Evolutionary conservation across 78 protist species (phyloP).

Genomic region (Polysphondylium violaceum): DNA sequence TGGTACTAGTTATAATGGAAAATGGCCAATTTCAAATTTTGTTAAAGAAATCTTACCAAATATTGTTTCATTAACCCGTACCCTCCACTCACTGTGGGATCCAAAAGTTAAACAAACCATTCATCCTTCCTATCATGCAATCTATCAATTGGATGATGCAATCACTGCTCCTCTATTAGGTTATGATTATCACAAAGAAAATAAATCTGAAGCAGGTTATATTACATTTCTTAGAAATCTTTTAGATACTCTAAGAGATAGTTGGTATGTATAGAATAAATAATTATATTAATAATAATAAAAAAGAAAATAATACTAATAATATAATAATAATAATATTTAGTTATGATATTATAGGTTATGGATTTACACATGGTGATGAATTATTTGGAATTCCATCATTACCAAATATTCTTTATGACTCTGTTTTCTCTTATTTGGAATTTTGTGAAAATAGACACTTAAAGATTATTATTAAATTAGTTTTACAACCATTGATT

Average conservation of each 20-base stretch:
- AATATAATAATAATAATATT: not conserved
- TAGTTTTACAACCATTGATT: not conserved
- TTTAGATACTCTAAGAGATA: slow-evolving; percentile 34
- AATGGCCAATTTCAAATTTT: slow-evolving; percentile 52
- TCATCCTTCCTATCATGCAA: not conserved
- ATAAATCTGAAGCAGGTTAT: slow-evolving; percentile 32
- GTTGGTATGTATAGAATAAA: too few species aligned
- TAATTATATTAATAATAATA: not conserved
- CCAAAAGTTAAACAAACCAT: slow-evolving; percentile 1
- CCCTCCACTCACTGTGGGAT: slow-evolving; percentile 54
- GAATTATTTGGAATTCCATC: slow-evolving; percentile 35
- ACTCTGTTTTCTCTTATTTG: slow-evolving; percentile 56
- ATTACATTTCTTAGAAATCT: slow-evolving; percentile 49
- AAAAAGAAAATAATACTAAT: too few species aligned
- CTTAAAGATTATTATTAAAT: slow-evolving; percentile 23
- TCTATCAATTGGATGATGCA: slow-evolving; percentile 36
- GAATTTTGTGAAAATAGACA: slow-evolving; percentile 69
- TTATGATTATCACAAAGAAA: slow-evolving; percentile 45
- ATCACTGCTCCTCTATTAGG: slow-evolving; percentile 65
- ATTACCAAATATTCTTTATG: slow-evolving; percentile 8
- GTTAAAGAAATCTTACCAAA: slow-evolving; percentile 41
- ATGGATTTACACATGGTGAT: slow-evolving; percentile 63
- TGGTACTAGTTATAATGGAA: slow-evolving; percentile 54
- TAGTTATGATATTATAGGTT: slow-evolving; percentile 63
- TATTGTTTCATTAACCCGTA: slow-evolving; percentile 2